These are phyloP conservation scores for Vaccinium macrocarpon DNA, from an alignment of 148 eudicot genomes.

Conservation along the genomic window DNA sequence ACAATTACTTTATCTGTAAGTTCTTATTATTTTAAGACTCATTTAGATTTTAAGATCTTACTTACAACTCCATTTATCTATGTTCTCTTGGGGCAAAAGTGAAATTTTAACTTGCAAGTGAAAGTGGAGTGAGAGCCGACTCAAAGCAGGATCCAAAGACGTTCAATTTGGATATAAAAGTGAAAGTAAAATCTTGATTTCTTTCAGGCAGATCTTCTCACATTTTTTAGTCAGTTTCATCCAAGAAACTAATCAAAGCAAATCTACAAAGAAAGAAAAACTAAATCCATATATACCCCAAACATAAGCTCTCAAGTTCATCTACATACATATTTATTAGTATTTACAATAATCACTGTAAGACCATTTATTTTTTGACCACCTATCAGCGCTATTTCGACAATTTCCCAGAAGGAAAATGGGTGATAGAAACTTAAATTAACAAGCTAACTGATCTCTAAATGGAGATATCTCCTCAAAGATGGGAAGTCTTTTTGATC, in stretches of 20 bases:
- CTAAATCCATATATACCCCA: background rate
- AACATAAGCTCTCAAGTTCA: background rate
- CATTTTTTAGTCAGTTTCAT: no score
- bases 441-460: slow-evolving; percentile 37
- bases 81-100: no score
- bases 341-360: background rate
- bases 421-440: background rate
- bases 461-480: slow-evolving; percentile 41
- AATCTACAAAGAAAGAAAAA: background rate
- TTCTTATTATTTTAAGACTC: no score
- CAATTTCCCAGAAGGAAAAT: background rate
- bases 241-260: background rate
- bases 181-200: no score
- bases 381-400: background rate
- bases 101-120: no score
- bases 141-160: no score
- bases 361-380: background rate
- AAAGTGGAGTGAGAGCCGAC: no score
- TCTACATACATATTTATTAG: background rate
- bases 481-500: slow-evolving; percentile 46
- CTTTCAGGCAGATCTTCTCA: no score
- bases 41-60: no score
- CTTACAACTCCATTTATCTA: no score
- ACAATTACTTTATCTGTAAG: no score
- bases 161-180: no score